phyloP scores from a whole-genome alignment of 2,329 filamentous ascomycete genomes.

The Epichloe brachyelytri region DNA sequence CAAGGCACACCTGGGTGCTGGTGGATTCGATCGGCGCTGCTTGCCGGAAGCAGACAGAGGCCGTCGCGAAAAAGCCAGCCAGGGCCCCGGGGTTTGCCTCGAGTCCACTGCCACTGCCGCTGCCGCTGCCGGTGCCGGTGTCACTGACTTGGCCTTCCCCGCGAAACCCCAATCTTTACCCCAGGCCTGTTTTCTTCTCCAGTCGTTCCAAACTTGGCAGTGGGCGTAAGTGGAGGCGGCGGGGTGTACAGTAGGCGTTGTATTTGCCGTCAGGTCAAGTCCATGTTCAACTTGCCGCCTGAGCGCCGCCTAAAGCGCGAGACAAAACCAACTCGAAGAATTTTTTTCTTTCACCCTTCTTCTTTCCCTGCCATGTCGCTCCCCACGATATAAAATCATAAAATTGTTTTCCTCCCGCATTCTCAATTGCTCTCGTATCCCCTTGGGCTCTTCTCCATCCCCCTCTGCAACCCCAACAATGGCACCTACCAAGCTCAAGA shows the following conservation, averaged over 20 bases:
- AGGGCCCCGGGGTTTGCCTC: too few species aligned
- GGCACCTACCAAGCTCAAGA: conserved; percentile 21
- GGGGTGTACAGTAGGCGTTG: too few species aligned
- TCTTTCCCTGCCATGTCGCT: neutral
- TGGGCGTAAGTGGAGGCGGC: too few species aligned
- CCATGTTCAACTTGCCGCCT: too few species aligned
- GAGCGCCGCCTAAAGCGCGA: too few species aligned
- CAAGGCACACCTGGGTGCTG: neutral
- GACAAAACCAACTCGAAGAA: too few species aligned
- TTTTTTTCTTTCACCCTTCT: too few species aligned
- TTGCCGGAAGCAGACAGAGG: neutral
- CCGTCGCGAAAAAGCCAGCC: too few species aligned
- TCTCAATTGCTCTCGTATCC: neutral
- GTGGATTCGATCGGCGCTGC: neutral
- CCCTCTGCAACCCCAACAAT: conserved; percentile 4
- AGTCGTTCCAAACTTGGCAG: too few species aligned
- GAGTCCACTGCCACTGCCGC: too few species aligned
- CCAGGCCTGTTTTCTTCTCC: neutral
- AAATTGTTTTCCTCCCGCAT: neutral
- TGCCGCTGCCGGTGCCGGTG: too few species aligned
- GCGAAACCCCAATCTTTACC: neutral
- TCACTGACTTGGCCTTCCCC: neutral
- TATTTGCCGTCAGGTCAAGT: too few species aligned
- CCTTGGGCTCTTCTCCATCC: neutral
- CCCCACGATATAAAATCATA: neutral